phyloP scores from a whole-genome alignment of 106 monocot species.

The Apostasia ramifera region DNA sequence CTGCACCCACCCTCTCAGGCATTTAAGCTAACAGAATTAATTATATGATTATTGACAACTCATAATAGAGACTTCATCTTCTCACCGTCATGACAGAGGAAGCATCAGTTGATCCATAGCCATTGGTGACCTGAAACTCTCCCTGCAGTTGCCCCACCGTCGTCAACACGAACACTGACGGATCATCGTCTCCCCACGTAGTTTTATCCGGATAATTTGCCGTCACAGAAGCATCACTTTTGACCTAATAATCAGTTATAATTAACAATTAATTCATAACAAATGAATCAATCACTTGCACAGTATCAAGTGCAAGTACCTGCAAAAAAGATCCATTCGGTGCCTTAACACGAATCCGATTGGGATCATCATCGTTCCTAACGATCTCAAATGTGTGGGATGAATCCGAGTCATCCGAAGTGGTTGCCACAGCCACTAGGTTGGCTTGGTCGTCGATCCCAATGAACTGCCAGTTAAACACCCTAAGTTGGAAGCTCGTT shows the following conservation, averaged over 20 bases:
- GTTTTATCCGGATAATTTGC: slow-evolving; percentile 14
- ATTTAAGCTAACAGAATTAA: background rate
- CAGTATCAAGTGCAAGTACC: slow-evolving; percentile 13
- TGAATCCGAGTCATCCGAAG: slow-evolving; percentile 23
- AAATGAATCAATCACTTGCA: background rate
- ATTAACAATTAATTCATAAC: background rate
- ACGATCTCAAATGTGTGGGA: slow-evolving; percentile 40
- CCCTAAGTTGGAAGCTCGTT: slow-evolving; percentile 3
- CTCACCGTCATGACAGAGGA: slow-evolving; percentile 1
- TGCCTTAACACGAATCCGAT: slow-evolving; percentile 42
- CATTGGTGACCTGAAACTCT: slow-evolving; percentile 17
- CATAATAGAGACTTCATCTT: background rate
- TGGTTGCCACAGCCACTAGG: slow-evolving; percentile 30
- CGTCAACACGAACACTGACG: background rate
- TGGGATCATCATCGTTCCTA: slow-evolving; percentile 24
- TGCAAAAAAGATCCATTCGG: slow-evolving; percentile 55
- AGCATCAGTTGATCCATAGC: slow-evolving; percentile 5
- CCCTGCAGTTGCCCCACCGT: background rate
- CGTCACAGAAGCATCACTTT: background rate
- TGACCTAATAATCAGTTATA: background rate
- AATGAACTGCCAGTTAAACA: background rate
- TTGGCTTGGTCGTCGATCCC: slow-evolving; percentile 7
- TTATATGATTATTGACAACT: background rate
- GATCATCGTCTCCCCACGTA: slow-evolving; percentile 11
- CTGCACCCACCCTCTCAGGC: background rate